These are phyloP conservation scores for Phytophthora pisi DNA, from an alignment of 352 stramenopile species.

Conservation along the genomic window DNA sequence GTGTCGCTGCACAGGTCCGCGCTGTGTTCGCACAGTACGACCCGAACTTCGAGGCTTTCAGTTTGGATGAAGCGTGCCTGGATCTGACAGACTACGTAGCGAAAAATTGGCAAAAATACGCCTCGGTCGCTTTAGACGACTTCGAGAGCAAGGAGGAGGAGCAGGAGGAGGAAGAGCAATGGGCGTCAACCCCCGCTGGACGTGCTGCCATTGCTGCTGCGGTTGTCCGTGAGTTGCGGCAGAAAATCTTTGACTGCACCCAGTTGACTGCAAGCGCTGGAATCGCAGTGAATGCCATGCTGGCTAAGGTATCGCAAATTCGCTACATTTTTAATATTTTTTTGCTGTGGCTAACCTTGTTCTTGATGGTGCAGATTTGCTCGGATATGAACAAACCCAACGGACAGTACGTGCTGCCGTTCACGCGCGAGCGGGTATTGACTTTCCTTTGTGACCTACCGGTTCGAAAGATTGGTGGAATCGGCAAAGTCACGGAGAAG, in stretches of 20 bases:
- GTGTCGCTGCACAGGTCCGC: slow-evolving; percentile 75
- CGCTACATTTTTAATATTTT: background rate
- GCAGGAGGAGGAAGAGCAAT: slow-evolving; percentile 3
- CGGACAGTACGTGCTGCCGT: slow-evolving; percentile 92
- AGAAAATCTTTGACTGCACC: slow-evolving; percentile 83
- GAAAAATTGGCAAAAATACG: slow-evolving; percentile 59
- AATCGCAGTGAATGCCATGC: slow-evolving; percentile 90
- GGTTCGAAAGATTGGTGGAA: slow-evolving; percentile 94
- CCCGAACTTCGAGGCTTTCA: slow-evolving; percentile 89
- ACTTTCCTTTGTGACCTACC: slow-evolving; percentile 90
- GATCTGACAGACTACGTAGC: slow-evolving; percentile 93
- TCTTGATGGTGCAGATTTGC: slow-evolving; percentile 72
- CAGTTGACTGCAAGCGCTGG: slow-evolving; percentile 95
- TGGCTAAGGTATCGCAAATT: slow-evolving; percentile 86
- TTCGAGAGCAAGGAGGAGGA: slow-evolving; percentile 17
- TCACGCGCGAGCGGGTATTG: slow-evolving; percentile 73
- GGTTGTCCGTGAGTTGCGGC: slow-evolving; percentile 86
- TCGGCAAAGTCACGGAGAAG: slow-evolving; percentile 97
- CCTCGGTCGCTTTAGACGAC: slow-evolving; percentile 9
- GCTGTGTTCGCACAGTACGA: slow-evolving; percentile 94
- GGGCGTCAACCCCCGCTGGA: slow-evolving; percentile 15
- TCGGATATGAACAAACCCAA: slow-evolving; percentile 98
- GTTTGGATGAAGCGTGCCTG: slow-evolving; percentile 95
- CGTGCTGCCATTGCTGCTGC: slow-evolving; percentile 46
- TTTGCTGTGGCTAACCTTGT: slow-evolving; percentile 4